These are phyloP conservation scores for Nemophila menziesii DNA, from an alignment of 257 asterid species.

Conservation along the genomic window DNA sequence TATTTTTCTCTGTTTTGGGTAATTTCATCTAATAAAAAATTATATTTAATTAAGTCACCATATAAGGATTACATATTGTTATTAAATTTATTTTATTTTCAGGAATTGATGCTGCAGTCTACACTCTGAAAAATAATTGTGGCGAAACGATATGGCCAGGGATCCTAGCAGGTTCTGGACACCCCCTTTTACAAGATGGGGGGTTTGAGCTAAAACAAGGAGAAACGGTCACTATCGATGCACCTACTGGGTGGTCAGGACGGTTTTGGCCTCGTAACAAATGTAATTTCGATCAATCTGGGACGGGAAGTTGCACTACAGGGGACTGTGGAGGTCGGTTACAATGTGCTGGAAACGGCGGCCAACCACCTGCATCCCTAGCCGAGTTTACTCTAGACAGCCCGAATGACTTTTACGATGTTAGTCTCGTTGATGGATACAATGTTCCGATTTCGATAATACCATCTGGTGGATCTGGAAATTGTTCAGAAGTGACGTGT, in stretches of 20 bases:
- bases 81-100: too few species aligned
- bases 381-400: slow-evolving; percentile 56
- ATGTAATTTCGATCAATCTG: slow-evolving; percentile 44
- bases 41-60: too few species aligned
- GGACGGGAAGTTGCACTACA: slow-evolving; percentile 44
- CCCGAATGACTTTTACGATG: slow-evolving; percentile 48
- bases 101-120: too few species aligned
- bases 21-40: too few species aligned
- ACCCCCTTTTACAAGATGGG: slow-evolving; percentile 27
- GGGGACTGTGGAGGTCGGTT: slow-evolving; percentile 50
- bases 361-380: slow-evolving; percentile 50
- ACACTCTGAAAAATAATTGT: slow-evolving; percentile 39
- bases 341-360: slow-evolving; percentile 33
- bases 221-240: slow-evolving; percentile 10
- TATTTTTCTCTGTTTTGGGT: too few species aligned
- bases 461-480: too few species aligned
- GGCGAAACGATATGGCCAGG: too few species aligned
- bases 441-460: too few species aligned
- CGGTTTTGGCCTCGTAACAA: slow-evolving; percentile 58
- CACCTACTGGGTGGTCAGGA: slow-evolving; percentile 70
- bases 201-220: slow-evolving; percentile 23
- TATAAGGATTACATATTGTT: too few species aligned
- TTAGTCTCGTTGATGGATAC: slow-evolving; percentile 54
- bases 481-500: too few species aligned
- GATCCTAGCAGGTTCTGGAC: slow-evolving; percentile 32